These are phyloP conservation scores for Garcia nutans DNA, from an alignment of 345 rosid genomes.

Conservation along the genomic window DNA sequence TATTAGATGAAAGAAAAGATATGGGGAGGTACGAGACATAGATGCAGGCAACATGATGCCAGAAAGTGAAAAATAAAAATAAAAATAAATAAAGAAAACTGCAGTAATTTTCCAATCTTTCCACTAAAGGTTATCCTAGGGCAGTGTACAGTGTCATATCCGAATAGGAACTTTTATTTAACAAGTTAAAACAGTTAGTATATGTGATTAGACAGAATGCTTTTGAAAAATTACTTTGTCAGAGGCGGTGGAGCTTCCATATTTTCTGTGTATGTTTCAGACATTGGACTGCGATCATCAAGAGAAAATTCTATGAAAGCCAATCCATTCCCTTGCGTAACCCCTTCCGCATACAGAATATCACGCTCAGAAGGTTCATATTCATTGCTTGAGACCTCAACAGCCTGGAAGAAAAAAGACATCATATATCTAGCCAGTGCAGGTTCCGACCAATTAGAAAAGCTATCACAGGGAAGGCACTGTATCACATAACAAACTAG, in stretches of 20 bases:
- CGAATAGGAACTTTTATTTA: background rate
- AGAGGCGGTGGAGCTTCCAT: slow-evolving; percentile 60
- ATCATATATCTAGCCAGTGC: slow-evolving; percentile 11
- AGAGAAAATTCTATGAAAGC: slow-evolving; percentile 95
- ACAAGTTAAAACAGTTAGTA: background rate
- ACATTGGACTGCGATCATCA: slow-evolving; percentile 86
- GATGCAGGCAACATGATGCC: too few relatives aligned
- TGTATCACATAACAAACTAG: background rate
- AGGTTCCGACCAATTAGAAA: background rate
- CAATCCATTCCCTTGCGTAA: slow-evolving; percentile 89
- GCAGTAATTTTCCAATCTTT: background rate
- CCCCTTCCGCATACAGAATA: slow-evolving; percentile 94
- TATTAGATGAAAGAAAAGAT: too few relatives aligned
- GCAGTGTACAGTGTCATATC: background rate
- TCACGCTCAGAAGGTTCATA: slow-evolving; percentile 93
- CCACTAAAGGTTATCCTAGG: background rate
- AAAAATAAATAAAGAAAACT: background rate
- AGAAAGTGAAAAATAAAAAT: background rate
- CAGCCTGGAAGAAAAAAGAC: slow-evolving; percentile 59
- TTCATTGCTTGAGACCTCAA: slow-evolving; percentile 94
- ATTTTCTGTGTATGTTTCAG: slow-evolving; percentile 73
- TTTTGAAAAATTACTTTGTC: slow-evolving; percentile 47
- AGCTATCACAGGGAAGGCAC: background rate
- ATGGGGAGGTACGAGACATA: too few relatives aligned
- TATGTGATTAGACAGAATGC: background rate